These are phyloP conservation scores for Scedosporium apiospermum DNA, from an alignment of 2,329 filamentous ascomycete species.

Conservation along the genomic window DNA sequence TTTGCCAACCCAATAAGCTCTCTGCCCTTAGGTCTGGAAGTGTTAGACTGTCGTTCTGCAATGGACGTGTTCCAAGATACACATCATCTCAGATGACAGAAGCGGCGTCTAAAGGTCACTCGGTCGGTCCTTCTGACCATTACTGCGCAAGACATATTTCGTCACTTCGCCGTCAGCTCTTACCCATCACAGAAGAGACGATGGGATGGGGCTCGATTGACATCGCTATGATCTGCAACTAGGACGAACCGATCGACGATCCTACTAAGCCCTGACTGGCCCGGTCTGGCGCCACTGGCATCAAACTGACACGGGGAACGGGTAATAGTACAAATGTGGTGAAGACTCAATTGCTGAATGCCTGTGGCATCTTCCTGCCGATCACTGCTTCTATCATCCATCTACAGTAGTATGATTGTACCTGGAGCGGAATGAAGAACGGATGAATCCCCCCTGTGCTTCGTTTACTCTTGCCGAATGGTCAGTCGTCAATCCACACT, in stretches of 20 bases:
- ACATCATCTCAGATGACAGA: too few species aligned
- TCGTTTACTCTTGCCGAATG: background rate
- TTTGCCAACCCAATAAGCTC: too few species aligned
- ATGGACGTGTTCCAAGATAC: background rate
- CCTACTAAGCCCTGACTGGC: background rate
- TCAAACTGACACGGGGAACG: background rate
- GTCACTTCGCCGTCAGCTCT: background rate
- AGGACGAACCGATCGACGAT: constrained; percentile 4
- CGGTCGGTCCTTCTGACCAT: background rate
- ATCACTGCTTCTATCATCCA: background rate
- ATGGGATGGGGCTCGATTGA: background rate
- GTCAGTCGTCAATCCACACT: background rate
- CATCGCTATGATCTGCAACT: background rate
- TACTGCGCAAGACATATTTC: background rate
- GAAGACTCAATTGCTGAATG: background rate
- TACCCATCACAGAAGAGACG: background rate
- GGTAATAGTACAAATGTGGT: background rate
- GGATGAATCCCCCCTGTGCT: background rate
- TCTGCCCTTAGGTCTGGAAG: background rate
- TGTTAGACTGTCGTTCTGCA: background rate
- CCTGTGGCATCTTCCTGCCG: background rate
- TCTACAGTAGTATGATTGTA: background rate
- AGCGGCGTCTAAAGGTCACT: background rate
- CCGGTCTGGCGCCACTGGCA: background rate
- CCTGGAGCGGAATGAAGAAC: background rate